These are phyloP conservation scores for Sapria himalayana DNA, from an alignment of 345 rosid species.

Conservation along the genomic window DNA sequence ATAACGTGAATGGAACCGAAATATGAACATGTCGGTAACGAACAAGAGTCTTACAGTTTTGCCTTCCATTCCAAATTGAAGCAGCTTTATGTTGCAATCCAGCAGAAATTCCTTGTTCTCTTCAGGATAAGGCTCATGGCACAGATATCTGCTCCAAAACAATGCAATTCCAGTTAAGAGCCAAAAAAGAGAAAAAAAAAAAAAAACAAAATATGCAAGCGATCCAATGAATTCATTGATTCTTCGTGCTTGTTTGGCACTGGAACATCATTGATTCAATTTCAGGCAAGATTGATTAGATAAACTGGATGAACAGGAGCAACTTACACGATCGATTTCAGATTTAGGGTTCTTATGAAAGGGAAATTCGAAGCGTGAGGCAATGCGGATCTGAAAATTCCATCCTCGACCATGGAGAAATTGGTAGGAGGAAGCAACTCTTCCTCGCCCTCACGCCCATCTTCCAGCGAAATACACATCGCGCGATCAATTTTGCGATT, in stretches of 20 bases:
- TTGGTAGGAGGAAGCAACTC: conserved; percentile 35
- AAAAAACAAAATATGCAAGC: not conserved
- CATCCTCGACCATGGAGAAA: conserved; percentile 70
- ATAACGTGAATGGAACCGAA: not conserved
- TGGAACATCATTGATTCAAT: no score
- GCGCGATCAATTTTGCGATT: no score
- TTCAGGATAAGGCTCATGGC: conserved; percentile 66
- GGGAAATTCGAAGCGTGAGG: conserved; percentile 37
- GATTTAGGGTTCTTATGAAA: conserved; percentile 46
- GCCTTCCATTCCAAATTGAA: conserved; percentile 68
- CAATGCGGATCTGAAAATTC: conserved; percentile 52
- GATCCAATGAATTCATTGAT: not conserved
- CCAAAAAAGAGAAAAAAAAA: not conserved
- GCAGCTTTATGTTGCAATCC: conserved; percentile 33
- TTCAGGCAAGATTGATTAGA: no score
- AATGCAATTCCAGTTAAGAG: no score
- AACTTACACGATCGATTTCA: conserved; percentile 51
- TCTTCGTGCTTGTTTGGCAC: no score
- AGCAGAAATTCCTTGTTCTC: conserved; percentile 39
- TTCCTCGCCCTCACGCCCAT: conserved; percentile 9
- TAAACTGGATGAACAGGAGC: no score
- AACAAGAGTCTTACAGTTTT: conserved; percentile 68
- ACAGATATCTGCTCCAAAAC: conserved; percentile 35
- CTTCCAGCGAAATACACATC: conserved; percentile 25
- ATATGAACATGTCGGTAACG: no score